Percentiles rank a stretch among this genome's conserved stretches.
Conservation (phyloP, 768 basidiomycete species). For the Podaxis mareebaensis region DNA sequence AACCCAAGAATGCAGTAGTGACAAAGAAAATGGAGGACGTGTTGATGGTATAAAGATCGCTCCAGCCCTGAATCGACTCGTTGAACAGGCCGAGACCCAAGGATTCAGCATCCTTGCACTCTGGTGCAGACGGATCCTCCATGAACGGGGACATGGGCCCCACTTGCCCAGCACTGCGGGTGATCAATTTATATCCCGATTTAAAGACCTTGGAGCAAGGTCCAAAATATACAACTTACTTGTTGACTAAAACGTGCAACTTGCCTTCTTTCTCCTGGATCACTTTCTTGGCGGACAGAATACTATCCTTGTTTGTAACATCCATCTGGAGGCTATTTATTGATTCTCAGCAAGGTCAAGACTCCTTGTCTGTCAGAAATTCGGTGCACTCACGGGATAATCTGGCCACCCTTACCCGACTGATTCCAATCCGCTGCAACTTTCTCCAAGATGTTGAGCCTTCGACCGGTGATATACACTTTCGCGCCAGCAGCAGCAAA, state of each 20-base stretch:
- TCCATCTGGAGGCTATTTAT: constrained; percentile 63
- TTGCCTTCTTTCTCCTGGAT: constrained; percentile 65
- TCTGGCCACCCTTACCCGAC: constrained; percentile 43
- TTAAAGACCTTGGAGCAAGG: background rate
- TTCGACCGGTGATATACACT: constrained; percentile 77
- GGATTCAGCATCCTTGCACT: constrained; percentile 63
- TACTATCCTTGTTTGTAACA: constrained; percentile 69
- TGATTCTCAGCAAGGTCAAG: constrained; percentile 8
- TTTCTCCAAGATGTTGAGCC: constrained; percentile 63
- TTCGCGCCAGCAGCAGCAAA: constrained; percentile 78
- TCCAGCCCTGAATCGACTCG: constrained; percentile 66
- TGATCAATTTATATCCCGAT: background rate
- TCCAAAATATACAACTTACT: constrained; percentile 44
- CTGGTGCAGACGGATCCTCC: constrained; percentile 51
- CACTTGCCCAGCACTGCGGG: constrained; percentile 66
- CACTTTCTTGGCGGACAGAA: constrained; percentile 50
- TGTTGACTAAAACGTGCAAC: constrained; percentile 80
- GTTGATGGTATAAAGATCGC: constrained; percentile 63
- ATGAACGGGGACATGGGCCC: constrained; percentile 67
- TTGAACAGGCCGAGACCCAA: constrained; percentile 72
- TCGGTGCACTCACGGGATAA: constrained; percentile 53
- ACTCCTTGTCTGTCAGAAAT: background rate
- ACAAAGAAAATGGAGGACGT: constrained; percentile 78
- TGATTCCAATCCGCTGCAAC: constrained; percentile 48
- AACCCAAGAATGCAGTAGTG: constrained; percentile 72